Evolutionary conservation across 23 red algal species (phyloP).

Genomic region (Rhodosorus marinus): DNA sequence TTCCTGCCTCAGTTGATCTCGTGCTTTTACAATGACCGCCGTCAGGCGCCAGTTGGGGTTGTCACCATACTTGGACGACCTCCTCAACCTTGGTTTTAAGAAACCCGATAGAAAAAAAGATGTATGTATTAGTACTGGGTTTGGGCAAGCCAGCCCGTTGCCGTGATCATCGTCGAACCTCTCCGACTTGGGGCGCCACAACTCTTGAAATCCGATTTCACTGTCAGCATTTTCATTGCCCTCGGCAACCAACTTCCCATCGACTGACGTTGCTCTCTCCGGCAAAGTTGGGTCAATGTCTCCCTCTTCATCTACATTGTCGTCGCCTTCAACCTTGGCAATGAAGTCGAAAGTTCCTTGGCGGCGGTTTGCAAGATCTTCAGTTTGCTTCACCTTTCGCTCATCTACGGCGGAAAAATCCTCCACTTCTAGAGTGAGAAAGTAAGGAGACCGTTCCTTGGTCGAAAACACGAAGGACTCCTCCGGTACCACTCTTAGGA

Average conservation of each 20-base stretch:
- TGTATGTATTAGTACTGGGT: not conserved
- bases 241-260: not conserved
- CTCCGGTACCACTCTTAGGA: slow-evolving; percentile 70
- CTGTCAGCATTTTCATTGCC: not conserved
- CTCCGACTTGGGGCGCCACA: too few relatives aligned
- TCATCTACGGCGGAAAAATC: not conserved
- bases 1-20: slow-evolving; percentile 92
- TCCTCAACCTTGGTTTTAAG: slow-evolving; percentile 25
- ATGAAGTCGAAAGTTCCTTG: too few relatives aligned
- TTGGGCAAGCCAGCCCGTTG: not conserved
- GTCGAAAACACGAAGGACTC: slow-evolving; percentile 63
- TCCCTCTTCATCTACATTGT: not conserved
- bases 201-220: too few relatives aligned
- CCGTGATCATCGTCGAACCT: not conserved
- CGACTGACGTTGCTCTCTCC: not conserved
- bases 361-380: not conserved
- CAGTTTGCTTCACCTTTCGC: not conserved
- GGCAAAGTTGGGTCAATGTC: not conserved
- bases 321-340: not conserved
- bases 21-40: slow-evolving; percentile 82
- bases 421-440: slow-evolving; percentile 65
- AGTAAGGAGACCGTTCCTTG: slow-evolving; percentile 77
- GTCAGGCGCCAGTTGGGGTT: slow-evolving; percentile 68
- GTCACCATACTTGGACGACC: slow-evolving; percentile 35
- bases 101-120: not conserved